Evolutionary conservation across 768 basidiomycete species (phyloP).

Genomic region (Termitomyces heimii): DNA sequence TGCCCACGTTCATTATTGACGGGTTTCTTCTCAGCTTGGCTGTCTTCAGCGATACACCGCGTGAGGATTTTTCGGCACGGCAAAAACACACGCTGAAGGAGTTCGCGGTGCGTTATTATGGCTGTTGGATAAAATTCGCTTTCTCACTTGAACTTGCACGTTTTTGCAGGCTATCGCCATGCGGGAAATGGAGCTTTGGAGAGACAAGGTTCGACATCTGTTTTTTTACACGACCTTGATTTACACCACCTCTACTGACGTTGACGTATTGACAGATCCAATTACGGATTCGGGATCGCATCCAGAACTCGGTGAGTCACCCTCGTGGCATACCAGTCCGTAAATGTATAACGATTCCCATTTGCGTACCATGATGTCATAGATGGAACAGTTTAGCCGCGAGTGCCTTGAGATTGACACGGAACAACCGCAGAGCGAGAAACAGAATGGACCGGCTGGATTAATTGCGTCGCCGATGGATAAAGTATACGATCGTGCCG

Average conservation of each 20-base stretch:
- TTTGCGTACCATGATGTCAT: neutral
- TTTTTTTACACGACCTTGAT: neutral
- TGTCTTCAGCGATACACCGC: constrained; percentile 78
- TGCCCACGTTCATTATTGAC: neutral
- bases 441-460: constrained; percentile 26
- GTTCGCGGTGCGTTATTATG: constrained; percentile 57
- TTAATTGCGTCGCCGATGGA: constrained; percentile 61
- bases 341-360: neutral
- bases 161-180: constrained; percentile 68
- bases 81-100: constrained; percentile 92
- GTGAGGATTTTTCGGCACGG: constrained; percentile 80
- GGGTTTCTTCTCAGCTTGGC: constrained; percentile 46
- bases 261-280: constrained; percentile 54
- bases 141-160: neutral
- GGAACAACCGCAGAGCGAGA: constrained; percentile 33
- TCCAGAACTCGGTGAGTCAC: constrained; percentile 74
- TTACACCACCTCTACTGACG: neutral
- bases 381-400: constrained; percentile 95
- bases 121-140: neutral
- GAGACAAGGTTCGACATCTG: constrained; percentile 64
- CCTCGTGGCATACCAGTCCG: neutral
- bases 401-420: constrained; percentile 91
- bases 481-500: constrained; percentile 85
- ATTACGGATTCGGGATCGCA: constrained; percentile 82
- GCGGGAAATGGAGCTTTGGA: constrained; percentile 95